Base-by-base conservation (phyloP, 1,284 basidiomycete genomes). In the Blastosporella zonata region DNA sequence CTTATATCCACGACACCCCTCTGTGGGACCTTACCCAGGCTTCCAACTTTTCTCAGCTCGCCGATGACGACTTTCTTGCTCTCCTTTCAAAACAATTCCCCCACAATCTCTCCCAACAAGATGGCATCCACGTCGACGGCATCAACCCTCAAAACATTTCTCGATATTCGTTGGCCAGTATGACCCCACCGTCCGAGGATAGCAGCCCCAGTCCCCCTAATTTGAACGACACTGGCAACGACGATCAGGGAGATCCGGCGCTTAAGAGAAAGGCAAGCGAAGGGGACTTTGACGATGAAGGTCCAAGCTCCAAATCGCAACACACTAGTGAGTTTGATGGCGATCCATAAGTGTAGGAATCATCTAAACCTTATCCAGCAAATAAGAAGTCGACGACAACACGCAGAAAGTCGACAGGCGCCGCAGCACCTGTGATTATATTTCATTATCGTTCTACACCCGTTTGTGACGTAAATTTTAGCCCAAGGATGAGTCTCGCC, bases 21-120 rank as follows among this genome's bases (percentile, higher is more conserved):
- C 75, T 86, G 62, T 89, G 87, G 86, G 84, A 88, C 58, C 69
- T 86, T 45, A 71, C 81, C 1, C 78, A 82, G 56, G 68, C 78
- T 13, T 67, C 80, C 7, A 70, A 77, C 43, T 81, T 83, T 70
- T 74, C 82, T n/a, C 78, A 82, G 43, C 68, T 88, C 43, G 74
- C 81, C 23, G 87, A 89, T 60, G 81, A 84, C 60, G 87, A 89
- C 66, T 88, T 90, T 57, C 78, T 90, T 47, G 79, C 83, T 13
- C 74, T 90, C 45, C 75, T 90, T 2, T 81, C 84, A 62, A 87
- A 87, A 59, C 87, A 89, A 63, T 87, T 86, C 59, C 72, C 73
- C 15, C 54, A 59, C 43, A 57, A 62, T 58, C 41, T 59, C 48
- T 52, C 39, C 39, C 34, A 55, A 9, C 46, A 55, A 10, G 54